Conservation (phyloP, 208 protist species). For the Herpetomonas samuelpessoai region DNA sequence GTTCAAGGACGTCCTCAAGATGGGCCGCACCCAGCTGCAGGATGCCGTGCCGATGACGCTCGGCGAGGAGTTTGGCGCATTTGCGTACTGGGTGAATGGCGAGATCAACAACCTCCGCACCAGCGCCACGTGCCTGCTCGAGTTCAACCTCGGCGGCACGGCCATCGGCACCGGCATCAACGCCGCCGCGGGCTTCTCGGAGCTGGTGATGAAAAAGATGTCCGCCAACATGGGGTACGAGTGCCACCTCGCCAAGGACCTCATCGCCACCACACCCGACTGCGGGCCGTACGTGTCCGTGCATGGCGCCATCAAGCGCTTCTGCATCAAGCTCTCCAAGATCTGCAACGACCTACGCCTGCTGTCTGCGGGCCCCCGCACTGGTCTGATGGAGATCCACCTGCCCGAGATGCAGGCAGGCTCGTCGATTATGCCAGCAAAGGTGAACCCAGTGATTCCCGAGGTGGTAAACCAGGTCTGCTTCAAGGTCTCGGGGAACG, state of each 20-base stretch:
- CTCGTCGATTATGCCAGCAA: conserved; percentile 92
- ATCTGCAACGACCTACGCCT: conserved; percentile 94
- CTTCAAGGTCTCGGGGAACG: conserved; percentile 91
- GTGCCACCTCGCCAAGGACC: conserved; percentile 10
- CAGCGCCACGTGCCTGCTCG: conserved; percentile 40
- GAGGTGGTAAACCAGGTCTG: conserved; percentile 93
- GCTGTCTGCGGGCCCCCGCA: conserved; percentile 81
- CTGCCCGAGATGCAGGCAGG: conserved; percentile 93
- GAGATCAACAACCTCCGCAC: conserved; percentile 46
- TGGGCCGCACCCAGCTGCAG: conserved; percentile 91
- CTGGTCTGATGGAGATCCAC: conserved; percentile 73
- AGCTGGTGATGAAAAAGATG: conserved; percentile 17
- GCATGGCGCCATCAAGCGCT: conserved; percentile 78
- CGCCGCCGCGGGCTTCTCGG: conserved; percentile 11
- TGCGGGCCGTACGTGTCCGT: conserved; percentile 81
- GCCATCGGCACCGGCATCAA: conserved; percentile 87
- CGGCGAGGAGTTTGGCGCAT: conserved; percentile 79
- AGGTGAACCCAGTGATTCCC: conserved; percentile 93
- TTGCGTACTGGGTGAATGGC: conserved; percentile 59
- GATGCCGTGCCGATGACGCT: conserved; percentile 93
- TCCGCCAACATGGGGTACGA: conserved; percentile 14
- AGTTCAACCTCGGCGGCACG: conserved; percentile 90
- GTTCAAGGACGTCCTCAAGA: conserved; percentile 88
- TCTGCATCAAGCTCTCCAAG: conserved; percentile 78
- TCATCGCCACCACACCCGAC: conserved; percentile 37